phyloP scores from a whole-genome alignment of 2,329 filamentous ascomycete species.

The Aureobasidium zeae region DNA sequence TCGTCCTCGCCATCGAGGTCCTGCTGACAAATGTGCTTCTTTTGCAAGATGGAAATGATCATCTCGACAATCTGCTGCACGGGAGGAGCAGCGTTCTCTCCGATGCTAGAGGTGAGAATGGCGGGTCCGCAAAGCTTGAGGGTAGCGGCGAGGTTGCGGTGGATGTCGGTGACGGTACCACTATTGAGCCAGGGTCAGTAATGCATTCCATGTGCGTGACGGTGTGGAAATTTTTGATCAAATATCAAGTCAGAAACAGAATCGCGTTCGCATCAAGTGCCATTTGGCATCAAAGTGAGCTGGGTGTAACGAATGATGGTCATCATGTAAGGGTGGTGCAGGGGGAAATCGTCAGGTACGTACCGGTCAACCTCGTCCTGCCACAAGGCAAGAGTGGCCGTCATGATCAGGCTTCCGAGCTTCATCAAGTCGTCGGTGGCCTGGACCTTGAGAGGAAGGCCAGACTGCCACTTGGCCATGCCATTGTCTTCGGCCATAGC shows the following conservation, averaged over 20 bases:
- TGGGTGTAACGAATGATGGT: conserved; percentile 90
- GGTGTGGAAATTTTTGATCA: neutral
- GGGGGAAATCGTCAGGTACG: conserved; percentile 36
- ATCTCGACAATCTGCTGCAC: conserved; percentile 59
- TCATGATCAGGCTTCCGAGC: conserved; percentile 77
- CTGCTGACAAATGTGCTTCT: conserved; percentile 85
- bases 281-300: conserved; percentile 94
- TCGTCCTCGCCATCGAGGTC: conserved; percentile 77
- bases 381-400: conserved; percentile 77
- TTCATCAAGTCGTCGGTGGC: conserved; percentile 73
- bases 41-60: conserved; percentile 70
- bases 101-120: conserved; percentile 56
- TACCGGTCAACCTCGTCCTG: conserved; percentile 88
- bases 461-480: conserved; percentile 76
- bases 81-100: conserved; percentile 41
- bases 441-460: conserved; percentile 71
- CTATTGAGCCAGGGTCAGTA: conserved; percentile 39
- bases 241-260: conserved; percentile 22
- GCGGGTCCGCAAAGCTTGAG: conserved; percentile 86
- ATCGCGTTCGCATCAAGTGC: conserved; percentile 85
- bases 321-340: conserved; percentile 55
- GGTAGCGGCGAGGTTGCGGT: conserved; percentile 82
- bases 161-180: conserved; percentile 85
- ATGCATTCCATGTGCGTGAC: conserved; percentile 23
- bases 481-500: conserved; percentile 72